Evolutionary conservation across 2,329 filamentous ascomycete genomes (phyloP), one percentile per base, ranked within the genome.

Genomic region (Neopestalotiopsis rosae): DNA sequence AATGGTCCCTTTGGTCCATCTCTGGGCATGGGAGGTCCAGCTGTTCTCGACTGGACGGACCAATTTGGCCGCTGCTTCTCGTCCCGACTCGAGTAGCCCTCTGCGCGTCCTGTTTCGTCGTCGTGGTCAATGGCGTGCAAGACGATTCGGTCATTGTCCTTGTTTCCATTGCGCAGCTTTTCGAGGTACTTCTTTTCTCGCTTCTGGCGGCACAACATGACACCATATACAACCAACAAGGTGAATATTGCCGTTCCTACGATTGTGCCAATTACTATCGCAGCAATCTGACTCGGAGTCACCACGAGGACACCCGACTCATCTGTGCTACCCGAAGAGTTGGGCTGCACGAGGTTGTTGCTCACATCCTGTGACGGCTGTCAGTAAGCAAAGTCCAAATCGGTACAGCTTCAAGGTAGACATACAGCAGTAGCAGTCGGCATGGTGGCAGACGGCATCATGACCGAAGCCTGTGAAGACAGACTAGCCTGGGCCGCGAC

Each of bases 251-350:
- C 68, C 6, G 68, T 63, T 28, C 65, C 68, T 3, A 69, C 56
- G 13, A 69, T 66, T 2, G 68, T 69, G 45, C 68, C 68, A 38
- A 69, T 30, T 2, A 69, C 42, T 2, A 67, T 64, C 2, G 65
- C 68, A 14, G 61, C 68, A 9, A 69, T 57, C 28, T 69, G 68
- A 32, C 65, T 40, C 1, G 59, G 59, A 17, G 68, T 67, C n/a
- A 69, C 34, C 38, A 62, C 14, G 30, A 63, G 61, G 7, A 38
- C 17, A 7, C 14, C 59, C 4, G 52, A 38, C 1, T 62, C 30
- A 14, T 38, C 57, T 13, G 66, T 52, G 28, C 20, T 49, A 12
- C 52, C 52, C n/a, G 65, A 34, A n/a, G 65, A 56, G 13, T 49
- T 61, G 14, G 65, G 65, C 34, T 67, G 65, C 2, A 61, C 65